phyloP scores from a whole-genome alignment of 208 protist genomes.

The Trypanosoma boissoni region DNA sequence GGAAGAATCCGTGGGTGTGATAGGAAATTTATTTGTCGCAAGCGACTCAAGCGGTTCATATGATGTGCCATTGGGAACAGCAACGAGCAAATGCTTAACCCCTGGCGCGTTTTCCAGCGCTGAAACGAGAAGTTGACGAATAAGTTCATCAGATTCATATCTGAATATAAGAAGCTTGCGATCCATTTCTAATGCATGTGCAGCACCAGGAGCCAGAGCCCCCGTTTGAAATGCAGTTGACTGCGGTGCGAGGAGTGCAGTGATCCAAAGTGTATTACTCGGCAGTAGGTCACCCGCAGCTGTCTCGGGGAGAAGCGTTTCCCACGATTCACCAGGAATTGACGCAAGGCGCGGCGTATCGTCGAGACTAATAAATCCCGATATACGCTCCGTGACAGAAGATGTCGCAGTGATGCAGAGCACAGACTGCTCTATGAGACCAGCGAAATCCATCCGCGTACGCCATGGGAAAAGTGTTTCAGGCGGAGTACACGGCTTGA shows the following conservation, averaged over 20 bases:
- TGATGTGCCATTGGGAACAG: conserved; percentile 16
- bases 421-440: conserved; percentile 64
- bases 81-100: conserved; percentile 46
- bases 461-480: conserved; percentile 31
- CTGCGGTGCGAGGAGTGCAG: conserved; percentile 47
- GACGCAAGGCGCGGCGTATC: conserved; percentile 22
- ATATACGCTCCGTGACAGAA: conserved; percentile 14
- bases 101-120: conserved; percentile 41
- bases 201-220: conserved; percentile 4
- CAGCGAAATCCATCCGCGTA: conserved; percentile 35
- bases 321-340: conserved; percentile 18
- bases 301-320: not conserved
- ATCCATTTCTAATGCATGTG: conserved; percentile 8
- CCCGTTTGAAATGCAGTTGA: conserved; percentile 22
- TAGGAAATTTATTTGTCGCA: conserved; percentile 5
- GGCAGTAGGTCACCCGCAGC: conserved; percentile 19
- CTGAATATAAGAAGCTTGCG: conserved; percentile 10
- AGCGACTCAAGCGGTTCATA: conserved; percentile 23
- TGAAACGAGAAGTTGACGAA: conserved; percentile 37
- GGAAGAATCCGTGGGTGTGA: not conserved
- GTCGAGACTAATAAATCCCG: conserved; percentile 51
- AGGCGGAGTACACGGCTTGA: conserved; percentile 38
- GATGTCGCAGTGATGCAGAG: conserved; percentile 63
- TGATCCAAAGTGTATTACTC: conserved; percentile 74
- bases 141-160: conserved; percentile 32